Base-by-base conservation (phyloP, 2,329 filamentous ascomycete genomes). In the Tothia fuscella region DNA sequence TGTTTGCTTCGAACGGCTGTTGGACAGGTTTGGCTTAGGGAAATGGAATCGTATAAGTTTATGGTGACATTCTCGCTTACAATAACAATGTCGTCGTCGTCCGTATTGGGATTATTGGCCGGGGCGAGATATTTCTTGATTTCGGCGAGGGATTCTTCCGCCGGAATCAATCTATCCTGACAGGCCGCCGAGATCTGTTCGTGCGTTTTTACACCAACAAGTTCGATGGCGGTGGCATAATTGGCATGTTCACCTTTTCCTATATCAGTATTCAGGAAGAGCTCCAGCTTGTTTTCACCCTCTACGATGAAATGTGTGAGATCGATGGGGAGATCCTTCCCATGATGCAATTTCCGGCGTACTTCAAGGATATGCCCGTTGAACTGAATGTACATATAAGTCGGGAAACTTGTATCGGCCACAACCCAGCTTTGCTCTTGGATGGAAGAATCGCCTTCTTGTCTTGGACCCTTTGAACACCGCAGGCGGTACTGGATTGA, bases 271-370 rank as follows among this genome's bases (percentile, higher is more conserved):
- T 74, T 50, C 21, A 67, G 49, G 34, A 63, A 57, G 5, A 88
- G 56, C 4, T 67, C 62, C 3, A 93, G 54, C 0, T 52, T 56
- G 51, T 94, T 93, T 5, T 56, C 53, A 0, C 83, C 85, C 13
- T 60, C 49, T 6, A 52, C 55, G 4, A 93, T 49, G 16, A 73
- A 57, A 1, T 56, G 47, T 2, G 85, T 87, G 19, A 94, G 63
- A 49, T 94, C 85, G 5, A 83, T 65, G 0, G 88, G 79, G 6
- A 86, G 59, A 50, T 93, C 83, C 50, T 79, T 83, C 9, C 78
- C 79, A 52, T 88, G 73, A 47, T 91, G 79, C 1, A 74, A 57
- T 51, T 83, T 85, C 21, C 81, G 73, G 30, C 80, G 73, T 13
- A 85, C 56, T 9, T 76, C 64, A 2, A 72, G 52, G 14, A 49